Conservation (phyloP, 306 rosid species). For the Dryas drummondii region DNA sequence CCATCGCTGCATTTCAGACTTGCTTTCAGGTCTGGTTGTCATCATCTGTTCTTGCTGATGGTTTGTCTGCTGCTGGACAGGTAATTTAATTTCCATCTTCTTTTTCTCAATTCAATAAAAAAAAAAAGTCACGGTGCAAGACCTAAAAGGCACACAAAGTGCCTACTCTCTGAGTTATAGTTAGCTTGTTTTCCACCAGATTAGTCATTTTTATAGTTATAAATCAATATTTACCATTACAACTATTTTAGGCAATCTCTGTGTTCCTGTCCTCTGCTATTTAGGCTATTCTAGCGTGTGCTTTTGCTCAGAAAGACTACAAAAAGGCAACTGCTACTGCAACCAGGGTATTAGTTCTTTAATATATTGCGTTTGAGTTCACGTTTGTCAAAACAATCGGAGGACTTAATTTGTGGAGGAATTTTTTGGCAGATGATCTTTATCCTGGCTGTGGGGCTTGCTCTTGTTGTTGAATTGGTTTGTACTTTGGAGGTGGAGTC, state of each 20-base stretch:
- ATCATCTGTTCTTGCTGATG: constrained; percentile 89
- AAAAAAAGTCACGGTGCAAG: not conserved
- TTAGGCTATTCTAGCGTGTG: constrained; percentile 84
- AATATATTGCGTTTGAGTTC: not conserved
- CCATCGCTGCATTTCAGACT: constrained; percentile 95
- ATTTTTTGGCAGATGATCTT: constrained; percentile 61
- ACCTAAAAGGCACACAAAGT: not conserved
- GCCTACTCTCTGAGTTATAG: too few relatives aligned
- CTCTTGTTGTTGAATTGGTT: constrained; percentile 66
- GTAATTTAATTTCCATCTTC: constrained; percentile 29
- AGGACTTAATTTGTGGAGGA: not conserved
- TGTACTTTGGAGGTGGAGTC: constrained; percentile 76
- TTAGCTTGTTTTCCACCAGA: too few relatives aligned
- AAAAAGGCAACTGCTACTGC: constrained; percentile 59
- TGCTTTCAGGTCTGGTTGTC: constrained; percentile 92
- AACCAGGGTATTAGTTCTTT: constrained; percentile 33
- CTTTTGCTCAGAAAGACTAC: constrained; percentile 82
- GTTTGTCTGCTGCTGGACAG: constrained; percentile 90
- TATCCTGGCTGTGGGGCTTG: constrained; percentile 71
- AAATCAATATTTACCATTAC: too few relatives aligned
- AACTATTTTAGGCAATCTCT: not conserved
- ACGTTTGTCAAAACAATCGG: not conserved
- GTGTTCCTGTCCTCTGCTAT: not conserved
- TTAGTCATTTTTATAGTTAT: too few relatives aligned
- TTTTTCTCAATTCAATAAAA: not conserved